A percentile compares a stretch with the other conserved stretches of the same genome.
phyloP scores from a whole-genome alignment of 148 eudicot genomes.

The Rhododendron simsii region DNA sequence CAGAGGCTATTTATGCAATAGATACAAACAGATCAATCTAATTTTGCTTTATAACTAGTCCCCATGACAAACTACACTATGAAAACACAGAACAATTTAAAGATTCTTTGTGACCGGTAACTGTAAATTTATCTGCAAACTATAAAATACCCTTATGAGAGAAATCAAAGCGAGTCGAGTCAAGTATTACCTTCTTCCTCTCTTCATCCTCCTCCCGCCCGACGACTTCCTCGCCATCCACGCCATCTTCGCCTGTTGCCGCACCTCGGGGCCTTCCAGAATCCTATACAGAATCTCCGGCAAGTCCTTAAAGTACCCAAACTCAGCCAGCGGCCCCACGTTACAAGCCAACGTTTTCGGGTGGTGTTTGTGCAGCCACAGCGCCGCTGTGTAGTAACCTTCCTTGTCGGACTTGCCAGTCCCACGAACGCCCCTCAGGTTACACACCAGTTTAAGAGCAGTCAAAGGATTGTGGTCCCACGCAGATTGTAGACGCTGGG shows the following conservation, averaged over 20 bases:
- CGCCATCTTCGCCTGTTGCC: background rate
- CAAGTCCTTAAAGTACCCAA: conserved; percentile 3
- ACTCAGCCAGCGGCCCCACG: background rate
- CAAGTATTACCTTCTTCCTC: background rate
- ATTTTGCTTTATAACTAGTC: no score
- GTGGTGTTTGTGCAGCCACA: background rate
- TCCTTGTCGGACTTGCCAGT: background rate
- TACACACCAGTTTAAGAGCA: background rate
- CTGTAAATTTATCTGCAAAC: no score
- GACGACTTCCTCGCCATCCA: background rate
- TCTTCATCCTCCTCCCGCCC: background rate
- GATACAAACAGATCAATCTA: no score
- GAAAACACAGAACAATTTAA: no score
- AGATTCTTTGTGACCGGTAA: no score
- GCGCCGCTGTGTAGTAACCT: background rate
- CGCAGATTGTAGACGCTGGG: background rate
- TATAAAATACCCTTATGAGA: no score
- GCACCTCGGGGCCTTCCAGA: background rate
- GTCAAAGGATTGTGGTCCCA: background rate
- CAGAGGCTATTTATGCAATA: no score
- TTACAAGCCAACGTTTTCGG: conserved; percentile 1
- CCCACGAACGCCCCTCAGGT: background rate
- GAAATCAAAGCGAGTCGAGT: no score
- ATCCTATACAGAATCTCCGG: conserved; percentile 1
- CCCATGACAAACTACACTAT: no score